Conservation (phyloP, 108 stramenopile species). For the Skeletonema costatum region DNA sequence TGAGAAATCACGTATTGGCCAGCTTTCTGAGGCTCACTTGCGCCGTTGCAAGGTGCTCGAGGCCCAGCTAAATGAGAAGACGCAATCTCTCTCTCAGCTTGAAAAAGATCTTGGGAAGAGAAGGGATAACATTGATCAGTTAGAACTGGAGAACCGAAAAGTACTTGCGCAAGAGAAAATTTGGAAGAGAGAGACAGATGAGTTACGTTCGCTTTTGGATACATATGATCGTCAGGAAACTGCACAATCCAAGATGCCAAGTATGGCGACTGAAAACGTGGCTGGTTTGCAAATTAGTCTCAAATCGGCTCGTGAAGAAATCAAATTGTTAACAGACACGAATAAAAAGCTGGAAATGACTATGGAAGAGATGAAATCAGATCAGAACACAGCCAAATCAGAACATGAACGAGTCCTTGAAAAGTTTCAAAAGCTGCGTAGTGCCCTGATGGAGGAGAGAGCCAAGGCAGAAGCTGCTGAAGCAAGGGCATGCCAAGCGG, state of each 20-base stretch:
- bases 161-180: slow-evolving; percentile 63
- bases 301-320: slow-evolving; percentile 60
- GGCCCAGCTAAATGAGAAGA: slow-evolving; percentile 33
- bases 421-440: slow-evolving; percentile 78
- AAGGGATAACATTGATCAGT: slow-evolving; percentile 24
- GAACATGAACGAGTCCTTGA: slow-evolving; percentile 73
- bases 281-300: slow-evolving; percentile 52
- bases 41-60: slow-evolving; percentile 43
- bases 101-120: slow-evolving; percentile 35
- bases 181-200: slow-evolving; percentile 75
- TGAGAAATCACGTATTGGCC: slow-evolving; percentile 25
- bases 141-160: slow-evolving; percentile 44
- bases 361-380: slow-evolving; percentile 45
- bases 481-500: slow-evolving; percentile 65
- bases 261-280: background rate
- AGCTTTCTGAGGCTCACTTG: slow-evolving; percentile 28
- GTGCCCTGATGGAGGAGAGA: slow-evolving; percentile 74
- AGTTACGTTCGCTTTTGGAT: slow-evolving; percentile 59
- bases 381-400: slow-evolving; percentile 20
- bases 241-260: slow-evolving; percentile 7
- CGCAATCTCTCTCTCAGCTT: slow-evolving; percentile 30
- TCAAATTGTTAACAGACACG: slow-evolving; percentile 43
- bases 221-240: slow-evolving; percentile 62
- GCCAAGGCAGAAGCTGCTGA: slow-evolving; percentile 76
- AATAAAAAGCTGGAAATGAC: slow-evolving; percentile 17